phyloP scores from a whole-genome alignment of 257 asterid genomes.

The Handroanthus guayacan region DNA sequence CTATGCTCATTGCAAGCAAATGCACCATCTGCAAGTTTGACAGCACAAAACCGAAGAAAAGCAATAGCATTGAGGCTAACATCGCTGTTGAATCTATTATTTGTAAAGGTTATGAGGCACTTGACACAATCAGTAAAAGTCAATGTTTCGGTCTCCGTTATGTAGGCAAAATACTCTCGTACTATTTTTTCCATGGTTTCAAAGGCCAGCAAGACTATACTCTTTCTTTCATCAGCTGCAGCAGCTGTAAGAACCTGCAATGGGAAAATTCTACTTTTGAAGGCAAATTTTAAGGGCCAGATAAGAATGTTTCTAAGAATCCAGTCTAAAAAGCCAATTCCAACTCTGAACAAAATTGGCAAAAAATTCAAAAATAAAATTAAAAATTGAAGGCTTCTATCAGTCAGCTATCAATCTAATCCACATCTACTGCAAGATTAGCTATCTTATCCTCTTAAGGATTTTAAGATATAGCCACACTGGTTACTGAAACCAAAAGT shows the following conservation, averaged over 20 bases:
- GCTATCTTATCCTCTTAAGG: background rate
- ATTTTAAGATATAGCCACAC: background rate
- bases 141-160: slow-evolving; percentile 68
- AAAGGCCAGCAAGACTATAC: slow-evolving; percentile 67
- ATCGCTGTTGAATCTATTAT: slow-evolving; percentile 70
- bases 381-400: background rate
- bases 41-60: slow-evolving; percentile 77
- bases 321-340: background rate
- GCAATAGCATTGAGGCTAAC: slow-evolving; percentile 80
- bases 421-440: background rate
- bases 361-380: background rate
- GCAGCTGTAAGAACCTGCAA: slow-evolving; percentile 71
- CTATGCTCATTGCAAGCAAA: slow-evolving; percentile 55
- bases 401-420: slow-evolving; percentile 1
- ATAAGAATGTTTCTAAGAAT: background rate
- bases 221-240: slow-evolving; percentile 78
- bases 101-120: slow-evolving; percentile 75
- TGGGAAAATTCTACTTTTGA: slow-evolving; percentile 7
- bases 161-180: slow-evolving; percentile 71
- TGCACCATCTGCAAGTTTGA: slow-evolving; percentile 77
- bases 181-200: slow-evolving; percentile 77
- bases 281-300: slow-evolving; percentile 6
- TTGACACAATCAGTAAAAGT: slow-evolving; percentile 73
- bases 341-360: background rate
- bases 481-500: background rate